These are phyloP conservation scores for Auricularia heimuer DNA, from an alignment of 768 basidiomycete genomes.

Conservation along the genomic window DNA sequence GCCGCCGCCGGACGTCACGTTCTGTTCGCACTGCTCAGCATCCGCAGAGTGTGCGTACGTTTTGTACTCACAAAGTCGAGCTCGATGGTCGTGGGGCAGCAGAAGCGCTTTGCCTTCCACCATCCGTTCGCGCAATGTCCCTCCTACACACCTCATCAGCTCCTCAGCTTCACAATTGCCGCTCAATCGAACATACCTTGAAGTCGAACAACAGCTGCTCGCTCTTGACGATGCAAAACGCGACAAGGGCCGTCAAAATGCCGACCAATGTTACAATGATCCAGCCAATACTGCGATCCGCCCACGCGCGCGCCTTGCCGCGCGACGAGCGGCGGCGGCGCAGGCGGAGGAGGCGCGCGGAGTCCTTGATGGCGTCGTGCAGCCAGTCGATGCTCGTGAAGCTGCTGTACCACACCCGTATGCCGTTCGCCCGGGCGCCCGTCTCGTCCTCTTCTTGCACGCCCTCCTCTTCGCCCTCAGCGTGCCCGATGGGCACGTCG, in stretches of 20 bases:
- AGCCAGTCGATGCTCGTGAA: slow-evolving; percentile 94
- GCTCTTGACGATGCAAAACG: slow-evolving; percentile 74
- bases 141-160: slow-evolving; percentile 24
- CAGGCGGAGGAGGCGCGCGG: slow-evolving; percentile 65
- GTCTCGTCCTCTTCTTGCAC: slow-evolving; percentile 33
- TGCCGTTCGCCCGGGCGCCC: slow-evolving; percentile 70
- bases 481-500: slow-evolving; percentile 37
- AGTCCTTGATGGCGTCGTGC: slow-evolving; percentile 93
- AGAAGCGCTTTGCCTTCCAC: slow-evolving; percentile 73
- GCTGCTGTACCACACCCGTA: slow-evolving; percentile 84
- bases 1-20: slow-evolving; percentile 12
- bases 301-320: slow-evolving; percentile 47
- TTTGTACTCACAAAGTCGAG: slow-evolving; percentile 4
- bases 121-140: slow-evolving; percentile 68
- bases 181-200: slow-evolving; percentile 30
- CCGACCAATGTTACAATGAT: slow-evolving; percentile 84
- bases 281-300: slow-evolving; percentile 82
- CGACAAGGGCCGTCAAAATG: slow-evolving; percentile 72
- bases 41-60: not conserved
- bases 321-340: slow-evolving; percentile 61
- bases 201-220: slow-evolving; percentile 88
- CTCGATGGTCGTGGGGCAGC: slow-evolving; percentile 42
- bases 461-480: slow-evolving; percentile 23
- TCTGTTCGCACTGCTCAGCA: slow-evolving; percentile 1
- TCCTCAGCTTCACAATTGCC: no score